Base-by-base conservation (phyloP, 1,139 yeast genomes). In the Starmera stellimalicola region DNA sequence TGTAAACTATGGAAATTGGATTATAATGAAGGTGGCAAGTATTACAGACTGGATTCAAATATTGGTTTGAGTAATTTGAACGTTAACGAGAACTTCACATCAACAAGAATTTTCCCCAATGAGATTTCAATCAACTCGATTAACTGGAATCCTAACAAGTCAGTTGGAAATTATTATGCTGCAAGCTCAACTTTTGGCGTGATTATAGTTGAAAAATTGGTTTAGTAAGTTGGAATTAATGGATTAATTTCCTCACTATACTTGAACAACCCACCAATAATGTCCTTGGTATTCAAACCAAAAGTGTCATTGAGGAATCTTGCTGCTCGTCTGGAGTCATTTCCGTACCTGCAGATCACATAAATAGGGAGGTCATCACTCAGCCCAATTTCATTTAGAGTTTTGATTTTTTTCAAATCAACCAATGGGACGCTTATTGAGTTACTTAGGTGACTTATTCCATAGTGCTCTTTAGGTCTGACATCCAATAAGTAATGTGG, bases 261-360 rank as follows among this genome's bases (percentile, higher is more conserved):
- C 45, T 64, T 67, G 38, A 68, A 63, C 23, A 87, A 59, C 0
- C 98, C 98, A 2, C 97, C 97, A 11, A 55, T 62, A 6, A 91
- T 63, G 52, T 91, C 96, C 37, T 61, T 65, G 12, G 73, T 59
- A 0, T 51, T 37, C 17, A 68, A 57, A 0, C 75, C 74, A 36
- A 70, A 59, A 5, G 63, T 58, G 11, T 70, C 73, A 32, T 65
- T 60, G 32, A 91, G 55, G 31, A 66, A 58, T 39, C 64, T 58
- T 0, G 83, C 76, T 0, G 95, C 94, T 15, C 75, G 57, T 48
- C 84, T 91, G 0, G 97, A 88, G 53, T 91, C 97, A 53, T 85
- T 87, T 6, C 99, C 99, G 51, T 66, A 77, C 26, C 97, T 68
- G 55, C 99, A 91, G 12, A 88, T 63, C 0, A 82, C 77, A 40